Evolutionary conservation across 108 stramenopile species (phyloP).

Genomic region (Epipyxis sp.): DNA sequence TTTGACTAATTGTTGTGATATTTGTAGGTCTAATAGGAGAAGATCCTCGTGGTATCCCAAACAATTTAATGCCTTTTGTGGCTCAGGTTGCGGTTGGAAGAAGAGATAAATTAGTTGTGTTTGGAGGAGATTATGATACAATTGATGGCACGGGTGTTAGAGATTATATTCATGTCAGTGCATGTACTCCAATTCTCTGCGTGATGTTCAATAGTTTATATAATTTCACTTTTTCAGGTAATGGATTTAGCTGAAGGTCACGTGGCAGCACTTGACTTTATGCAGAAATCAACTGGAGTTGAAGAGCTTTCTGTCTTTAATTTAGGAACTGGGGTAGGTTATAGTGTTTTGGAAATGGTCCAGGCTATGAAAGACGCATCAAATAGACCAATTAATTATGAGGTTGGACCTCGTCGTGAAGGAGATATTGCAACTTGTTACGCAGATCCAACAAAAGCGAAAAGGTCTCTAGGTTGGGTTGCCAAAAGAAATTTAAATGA

Average conservation of each 20-base stretch:
- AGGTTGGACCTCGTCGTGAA: constrained; percentile 75
- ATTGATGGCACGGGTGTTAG: constrained; percentile 95
- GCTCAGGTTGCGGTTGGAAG: constrained; percentile 94
- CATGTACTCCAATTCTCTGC: neutral
- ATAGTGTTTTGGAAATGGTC: constrained; percentile 90
- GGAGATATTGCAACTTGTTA: constrained; percentile 95
- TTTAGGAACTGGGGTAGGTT: constrained; percentile 90
- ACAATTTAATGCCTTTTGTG: constrained; percentile 98
- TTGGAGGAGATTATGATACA: constrained; percentile 91
- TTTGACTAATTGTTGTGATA: too few species aligned
- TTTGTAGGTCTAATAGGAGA: constrained; percentile 72
- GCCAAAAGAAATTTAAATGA: constrained; percentile 79
- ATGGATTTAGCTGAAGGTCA: constrained; percentile 79
- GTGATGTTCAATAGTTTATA: neutral
- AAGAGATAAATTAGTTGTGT: constrained; percentile 84
- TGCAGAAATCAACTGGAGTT: neutral
- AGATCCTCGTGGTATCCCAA: constrained; percentile 93
- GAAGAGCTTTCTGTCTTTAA: constrained; percentile 66
- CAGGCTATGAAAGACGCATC: constrained; percentile 85
- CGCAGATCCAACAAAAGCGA: constrained; percentile 82
- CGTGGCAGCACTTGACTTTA: constrained; percentile 22
- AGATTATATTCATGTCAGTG: constrained; percentile 91
- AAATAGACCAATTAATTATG: constrained; percentile 78
- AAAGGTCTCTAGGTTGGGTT: constrained; percentile 90
- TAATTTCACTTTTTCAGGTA: neutral